A percentile compares a stretch with the other conserved stretches of the same genome.
Evolutionary conservation across 2,329 filamentous ascomycete genomes (phyloP).

Genomic region (Pyrenophora graminea): DNA sequence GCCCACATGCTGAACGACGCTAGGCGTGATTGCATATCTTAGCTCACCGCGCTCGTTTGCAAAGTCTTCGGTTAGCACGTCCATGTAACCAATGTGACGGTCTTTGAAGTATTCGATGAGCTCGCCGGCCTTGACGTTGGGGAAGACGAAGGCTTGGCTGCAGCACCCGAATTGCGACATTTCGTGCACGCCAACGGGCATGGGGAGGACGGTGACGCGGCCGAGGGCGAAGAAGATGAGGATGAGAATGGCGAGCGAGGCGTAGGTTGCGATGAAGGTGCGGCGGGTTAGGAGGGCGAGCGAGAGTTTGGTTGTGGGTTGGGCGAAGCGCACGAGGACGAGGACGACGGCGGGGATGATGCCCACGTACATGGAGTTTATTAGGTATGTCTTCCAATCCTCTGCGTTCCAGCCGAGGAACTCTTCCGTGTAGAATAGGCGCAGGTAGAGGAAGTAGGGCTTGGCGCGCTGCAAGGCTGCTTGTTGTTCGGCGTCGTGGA

Average conservation of each 20-base stretch:
- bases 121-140: slow-evolving; percentile 35
- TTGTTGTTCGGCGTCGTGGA: slow-evolving; percentile 41
- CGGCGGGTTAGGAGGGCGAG: slow-evolving; percentile 26
- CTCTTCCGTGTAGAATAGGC: slow-evolving; percentile 54
- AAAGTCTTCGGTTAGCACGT: slow-evolving; percentile 50
- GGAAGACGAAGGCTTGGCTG: slow-evolving; percentile 52
- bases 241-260: slow-evolving; percentile 16
- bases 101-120: slow-evolving; percentile 41
- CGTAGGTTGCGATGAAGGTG: slow-evolving; percentile 26
- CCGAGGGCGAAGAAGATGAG: slow-evolving; percentile 50
- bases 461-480: slow-evolving; percentile 27
- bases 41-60: slow-evolving; percentile 46
- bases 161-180: slow-evolving; percentile 53
- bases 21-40: slow-evolving; percentile 51
- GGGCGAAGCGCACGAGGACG: slow-evolving; percentile 31
- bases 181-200: slow-evolving; percentile 43
- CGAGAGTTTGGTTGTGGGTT: slow-evolving; percentile 25
- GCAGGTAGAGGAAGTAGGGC: slow-evolving; percentile 49
- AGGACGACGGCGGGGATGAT: slow-evolving; percentile 24
- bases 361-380: slow-evolving; percentile 37
- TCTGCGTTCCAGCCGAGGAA: slow-evolving; percentile 54
- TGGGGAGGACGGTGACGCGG: slow-evolving; percentile 45
- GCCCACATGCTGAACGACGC: slow-evolving; percentile 52
- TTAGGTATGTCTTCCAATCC: slow-evolving; percentile 46
- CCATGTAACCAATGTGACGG: slow-evolving; percentile 44